Evolutionary conservation across 169 alveolate species (phyloP).

Genomic region (Perkinsus chesapeaki): DNA sequence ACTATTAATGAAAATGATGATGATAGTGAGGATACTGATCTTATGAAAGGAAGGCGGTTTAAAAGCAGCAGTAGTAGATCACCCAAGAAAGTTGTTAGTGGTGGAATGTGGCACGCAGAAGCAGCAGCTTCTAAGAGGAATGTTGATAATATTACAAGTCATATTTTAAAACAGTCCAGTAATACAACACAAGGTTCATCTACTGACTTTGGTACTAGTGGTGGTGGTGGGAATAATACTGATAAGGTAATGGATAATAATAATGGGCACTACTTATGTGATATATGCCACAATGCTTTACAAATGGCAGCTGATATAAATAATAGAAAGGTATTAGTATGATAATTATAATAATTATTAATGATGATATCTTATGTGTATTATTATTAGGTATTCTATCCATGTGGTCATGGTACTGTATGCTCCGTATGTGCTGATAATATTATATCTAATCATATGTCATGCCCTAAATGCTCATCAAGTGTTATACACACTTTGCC

Average conservation of each 20-base stretch:
- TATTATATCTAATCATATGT: neutral
- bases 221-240: no score
- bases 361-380: neutral
- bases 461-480: neutral
- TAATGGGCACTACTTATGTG: no score
- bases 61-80: no score
- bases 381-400: neutral
- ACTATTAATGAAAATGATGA: neutral
- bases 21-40: neutral
- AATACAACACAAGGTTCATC: no score
- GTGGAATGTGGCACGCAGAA: no score
- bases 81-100: no score
- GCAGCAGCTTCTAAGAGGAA: neutral
- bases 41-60: no score
- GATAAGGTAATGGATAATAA: no score
- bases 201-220: no score
- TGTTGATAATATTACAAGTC: no score
- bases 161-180: no score
- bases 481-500: neutral
- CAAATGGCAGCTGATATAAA: neutral
- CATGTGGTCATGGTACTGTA: neutral
- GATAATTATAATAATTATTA: neutral
- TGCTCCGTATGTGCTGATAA: neutral
- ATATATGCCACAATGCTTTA: neutral
- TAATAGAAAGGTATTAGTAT: neutral